Base-by-base conservation (phyloP, 768 basidiomycete genomes). In the Panaeolus papilionaceus region DNA sequence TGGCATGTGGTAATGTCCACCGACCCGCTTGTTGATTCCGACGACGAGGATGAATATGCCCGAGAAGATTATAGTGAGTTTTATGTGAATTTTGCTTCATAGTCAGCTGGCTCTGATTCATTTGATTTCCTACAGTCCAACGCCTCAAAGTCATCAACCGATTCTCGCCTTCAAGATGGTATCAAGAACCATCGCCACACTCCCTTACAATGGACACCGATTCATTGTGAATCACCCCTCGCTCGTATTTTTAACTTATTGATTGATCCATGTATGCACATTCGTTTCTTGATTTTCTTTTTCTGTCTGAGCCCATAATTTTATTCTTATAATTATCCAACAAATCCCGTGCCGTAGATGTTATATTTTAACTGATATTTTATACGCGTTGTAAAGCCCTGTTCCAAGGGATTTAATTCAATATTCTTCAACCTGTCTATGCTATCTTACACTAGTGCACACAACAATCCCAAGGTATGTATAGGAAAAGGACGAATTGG, bases 11-110 rank as follows among this genome's bases (percentile, higher is more conserved):
- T 89, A 66, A 85, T 82, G 64, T 87, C 84, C 38, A 86, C 87
- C 42, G 92, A 94, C 73, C 89, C 92, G n/a, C 79, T 93, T 37
- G 78, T 83, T 62, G 91, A 93, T 76, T 93, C 92, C 37, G 92
- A 93, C 67, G 90, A 92, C 49, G 90, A 92, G 73, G 90, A 93
- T 72, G 89, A 91, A 71, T 81, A 90, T 70, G 80, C 85, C 40
- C 85, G 88, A 38, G 79, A 85, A 61, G 92, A 93, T 71, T 92
- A 91, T 71, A 77, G 92, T 92, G 68, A 64, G 86, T 75, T 67
- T 40, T 1, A 33, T 33, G 33, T 33, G 33, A 37, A 54, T 12
- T 28, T 63, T 58, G 18, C 33, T 20, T 63, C 44, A 44, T 38
- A 14, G 12, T 10, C 7, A 42, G 33, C 61, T 47, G 62, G 33